A percentile compares a stretch with the other conserved stretches of the same genome.
These are phyloP conservation scores for Mortierella claussenii DNA, from an alignment of 192 early-diverging fungal species.

Conservation along the genomic window DNA sequence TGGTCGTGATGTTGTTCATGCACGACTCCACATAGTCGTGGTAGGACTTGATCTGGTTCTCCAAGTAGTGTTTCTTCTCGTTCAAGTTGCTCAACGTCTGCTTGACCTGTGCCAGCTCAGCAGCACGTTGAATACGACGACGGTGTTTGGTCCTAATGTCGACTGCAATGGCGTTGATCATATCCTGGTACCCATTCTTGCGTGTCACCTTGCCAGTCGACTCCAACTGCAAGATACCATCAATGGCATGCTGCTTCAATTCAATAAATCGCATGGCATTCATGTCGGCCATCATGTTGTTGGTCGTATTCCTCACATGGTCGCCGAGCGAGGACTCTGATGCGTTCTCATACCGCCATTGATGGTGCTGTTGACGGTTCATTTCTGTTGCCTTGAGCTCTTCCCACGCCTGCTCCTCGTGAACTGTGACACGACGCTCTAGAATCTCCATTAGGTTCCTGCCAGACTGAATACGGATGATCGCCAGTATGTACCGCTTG, in stretches of 20 bases:
- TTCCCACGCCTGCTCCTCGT: constrained; percentile 78
- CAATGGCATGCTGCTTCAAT: constrained; percentile 84
- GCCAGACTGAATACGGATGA: constrained; percentile 89
- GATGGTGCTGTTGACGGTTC: constrained; percentile 34
- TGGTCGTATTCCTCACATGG: not conserved
- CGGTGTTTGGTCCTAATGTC: constrained; percentile 95
- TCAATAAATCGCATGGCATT: constrained; percentile 74
- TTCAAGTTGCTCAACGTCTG: constrained; percentile 86
- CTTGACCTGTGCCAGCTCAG: constrained; percentile 79
- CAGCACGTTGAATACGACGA: constrained; percentile 77
- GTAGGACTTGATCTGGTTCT: constrained; percentile 89
- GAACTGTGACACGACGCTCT: constrained; percentile 72
- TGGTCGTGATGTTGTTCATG: constrained; percentile 86
- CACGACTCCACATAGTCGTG: constrained; percentile 91
- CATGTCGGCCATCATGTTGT: constrained; percentile 60
- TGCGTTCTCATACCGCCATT: constrained; percentile 32
- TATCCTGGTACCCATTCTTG: constrained; percentile 88
- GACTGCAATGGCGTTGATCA: constrained; percentile 91
- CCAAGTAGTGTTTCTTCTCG: constrained; percentile 86
- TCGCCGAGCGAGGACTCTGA: constrained; percentile 29
- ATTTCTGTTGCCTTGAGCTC: constrained; percentile 55
- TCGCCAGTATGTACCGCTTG: constrained; percentile 86
- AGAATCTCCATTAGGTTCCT: constrained; percentile 87
- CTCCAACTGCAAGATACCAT: constrained; percentile 87
- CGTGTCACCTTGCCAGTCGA: constrained; percentile 73